Evolutionary conservation across 140 eudicot species (phyloP), one percentile per base, ranked within the genome.

Genomic region (Cichorium intybus): DNA sequence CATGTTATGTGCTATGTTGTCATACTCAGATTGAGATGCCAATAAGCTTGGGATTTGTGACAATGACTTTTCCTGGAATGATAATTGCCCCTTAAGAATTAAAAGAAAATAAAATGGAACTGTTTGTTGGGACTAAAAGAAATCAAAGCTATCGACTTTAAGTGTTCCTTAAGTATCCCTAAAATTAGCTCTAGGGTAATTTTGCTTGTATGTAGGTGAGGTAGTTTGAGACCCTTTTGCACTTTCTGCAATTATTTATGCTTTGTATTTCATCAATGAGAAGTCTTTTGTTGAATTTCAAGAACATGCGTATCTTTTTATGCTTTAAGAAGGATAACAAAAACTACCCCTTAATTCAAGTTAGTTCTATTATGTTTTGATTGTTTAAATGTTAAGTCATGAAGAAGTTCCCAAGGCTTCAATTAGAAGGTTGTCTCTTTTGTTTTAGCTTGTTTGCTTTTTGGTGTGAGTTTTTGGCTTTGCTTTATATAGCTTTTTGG

Each of bases 341-440:
- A 46, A 46, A 16, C 8, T 46, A 56, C 10, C 28, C 62, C n/a
- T 56, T 5, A 11, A 29, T 28, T 56, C 28, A 24, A 28, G 62
- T 17, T 11, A 47, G 31, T 31, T 56, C 17, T 17, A 16, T 28
- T 47, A 17, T 14, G 21, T 47, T 47, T 47, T 47, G 58, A 47
- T 47, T 70, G 22, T 16, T 49, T 6, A 11, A 47, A 70, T 70
- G 22, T 60, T 33, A 26, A 27, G 52, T 41, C 58, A 28, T 31
- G 21, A 14, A 56, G 12, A 28, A 59, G 10, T 45, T 2, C 23
- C 21, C 24, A 1, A 24, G 6, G 37, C 61, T 59, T 70, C 31
- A 60, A 16, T 35, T 61, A 48, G n/a, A 71, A 61, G 56, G 57
- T 41, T 72, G 71, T 53, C 49, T 52, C 1, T 59, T 35, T 35